Evolutionary conservation across 1,284 basidiomycete genomes (phyloP).

Genomic region (Cutaneotrichosporon dermatis): DNA sequence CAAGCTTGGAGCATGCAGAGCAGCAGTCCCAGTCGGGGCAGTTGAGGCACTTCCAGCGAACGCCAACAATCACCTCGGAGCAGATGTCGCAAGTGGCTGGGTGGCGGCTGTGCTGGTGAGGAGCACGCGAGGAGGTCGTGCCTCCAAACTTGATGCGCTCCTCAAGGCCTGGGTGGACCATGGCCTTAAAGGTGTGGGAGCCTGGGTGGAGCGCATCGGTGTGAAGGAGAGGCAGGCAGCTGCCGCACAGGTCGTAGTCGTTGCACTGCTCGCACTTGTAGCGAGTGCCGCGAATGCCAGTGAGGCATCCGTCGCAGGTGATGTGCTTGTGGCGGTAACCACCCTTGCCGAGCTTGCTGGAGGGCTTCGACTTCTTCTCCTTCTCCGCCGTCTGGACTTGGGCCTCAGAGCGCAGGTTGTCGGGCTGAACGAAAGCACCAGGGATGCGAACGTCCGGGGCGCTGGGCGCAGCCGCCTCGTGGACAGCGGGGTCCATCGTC

Average conservation of each 20-base stretch:
- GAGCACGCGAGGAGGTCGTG: slow-evolving; percentile 17
- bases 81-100: slow-evolving; percentile 45
- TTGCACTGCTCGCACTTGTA: slow-evolving; percentile 47
- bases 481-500: background rate
- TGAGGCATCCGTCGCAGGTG: slow-evolving; percentile 43
- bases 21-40: slow-evolving; percentile 58
- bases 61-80: slow-evolving; percentile 38
- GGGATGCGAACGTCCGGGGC: slow-evolving; percentile 28
- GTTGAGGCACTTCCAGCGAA: slow-evolving; percentile 47
- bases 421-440: slow-evolving; percentile 32
- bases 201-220: slow-evolving; percentile 38
- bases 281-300: slow-evolving; percentile 41
- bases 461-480: background rate
- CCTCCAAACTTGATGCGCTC: slow-evolving; percentile 36
- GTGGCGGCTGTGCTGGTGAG: slow-evolving; percentile 24
- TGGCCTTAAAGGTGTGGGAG: slow-evolving; percentile 42
- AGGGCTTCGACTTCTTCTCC: slow-evolving; percentile 13
- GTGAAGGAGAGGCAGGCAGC: slow-evolving; percentile 40
- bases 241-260: slow-evolving; percentile 46
- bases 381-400: slow-evolving; percentile 1
- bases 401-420: slow-evolving; percentile 11
- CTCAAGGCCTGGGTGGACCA: slow-evolving; percentile 43
- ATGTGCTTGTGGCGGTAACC: slow-evolving; percentile 46
- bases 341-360: slow-evolving; percentile 27
- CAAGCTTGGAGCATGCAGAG: slow-evolving; percentile 60